Base-by-base conservation (phyloP, 345 rosid genomes). In the Abelmoschus esculentus region DNA sequence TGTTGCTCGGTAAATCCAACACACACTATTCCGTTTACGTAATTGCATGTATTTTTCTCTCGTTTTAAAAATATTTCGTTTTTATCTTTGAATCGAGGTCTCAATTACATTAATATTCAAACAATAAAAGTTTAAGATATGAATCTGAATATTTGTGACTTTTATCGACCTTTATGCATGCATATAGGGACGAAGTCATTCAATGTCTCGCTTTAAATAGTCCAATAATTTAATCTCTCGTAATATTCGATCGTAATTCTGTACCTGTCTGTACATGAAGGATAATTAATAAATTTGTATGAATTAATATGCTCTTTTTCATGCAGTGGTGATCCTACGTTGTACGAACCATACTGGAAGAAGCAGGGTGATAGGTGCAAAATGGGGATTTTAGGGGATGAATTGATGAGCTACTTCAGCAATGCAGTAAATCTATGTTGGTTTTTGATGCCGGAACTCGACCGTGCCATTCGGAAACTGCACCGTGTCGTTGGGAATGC, bases 401-500 rank as follows among this genome's bases (percentile, higher is more conserved):
- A 91, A 47, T 66, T 80, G 75, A 91, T 95, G 96, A 95, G 99
- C 74, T 95, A 91, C 82, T 87, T 89, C 82, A 81, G 91, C 75
- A 86, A 88, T 57, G 10, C 26, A 1, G 67, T 65, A 3, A 85
- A 67, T 71, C 1, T 86, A 6, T 95, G 99, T 78, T 91, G 99
- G 99, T 95, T 86, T 64, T 32, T 95, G 71, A 85, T 79, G 69
- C 86, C 91, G 9, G 80, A 78, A 61, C 86, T 95, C 29, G 84
- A 71, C 0, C 84, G 77, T 13, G 86, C 97, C 7, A 85, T 95
- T 82, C 78, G 81, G 75, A 66, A 85, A 55, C 22, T 95, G 50
- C 96, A 95, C 76, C 57, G 69, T 4, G 77, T 56, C 42, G 84
- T 87, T 5, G 89, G 93, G 7, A 95, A 95, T 47, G 97, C 96